These are phyloP conservation scores for Exophiala aquamarina DNA, from an alignment of 2,329 filamentous ascomycete species.

Conservation along the genomic window DNA sequence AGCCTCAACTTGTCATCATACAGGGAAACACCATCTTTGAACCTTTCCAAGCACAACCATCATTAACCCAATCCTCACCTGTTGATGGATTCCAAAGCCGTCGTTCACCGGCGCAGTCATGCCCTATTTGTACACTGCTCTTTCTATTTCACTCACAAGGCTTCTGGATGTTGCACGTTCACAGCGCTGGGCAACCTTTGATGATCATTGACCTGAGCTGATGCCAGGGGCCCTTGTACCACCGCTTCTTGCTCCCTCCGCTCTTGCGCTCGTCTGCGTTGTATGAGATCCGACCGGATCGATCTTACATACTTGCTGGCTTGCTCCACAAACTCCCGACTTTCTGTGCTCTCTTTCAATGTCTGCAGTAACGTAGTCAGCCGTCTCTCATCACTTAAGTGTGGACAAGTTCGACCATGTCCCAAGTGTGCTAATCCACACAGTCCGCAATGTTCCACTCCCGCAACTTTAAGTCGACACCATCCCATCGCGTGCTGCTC, in stretches of 20 bases:
- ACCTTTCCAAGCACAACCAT: too few species aligned
- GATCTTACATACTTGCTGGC: conserved; percentile 59
- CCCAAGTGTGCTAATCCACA: conserved; percentile 65
- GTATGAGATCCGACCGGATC: conserved; percentile 56
- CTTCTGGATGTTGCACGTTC: too few species aligned
- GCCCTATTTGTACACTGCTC: too few species aligned
- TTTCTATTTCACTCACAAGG: too few species aligned
- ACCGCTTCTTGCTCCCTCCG: conserved; percentile 21
- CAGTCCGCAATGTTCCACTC: conserved; percentile 62
- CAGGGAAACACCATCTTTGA: too few species aligned
- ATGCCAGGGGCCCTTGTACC: too few species aligned
- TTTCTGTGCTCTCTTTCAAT: conserved; percentile 59
- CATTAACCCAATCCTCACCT: too few species aligned
- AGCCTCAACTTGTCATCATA: too few species aligned
- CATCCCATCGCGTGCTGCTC: conserved; percentile 56
- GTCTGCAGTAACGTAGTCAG: conserved; percentile 64
- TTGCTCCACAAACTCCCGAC: conserved; percentile 50
- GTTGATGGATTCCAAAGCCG: too few species aligned
- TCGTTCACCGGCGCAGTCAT: too few species aligned
- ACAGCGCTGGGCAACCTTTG: too few species aligned
- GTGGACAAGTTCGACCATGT: conserved; percentile 57
- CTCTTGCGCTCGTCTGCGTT: conserved; percentile 45
- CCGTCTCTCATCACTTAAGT: conserved; percentile 62
- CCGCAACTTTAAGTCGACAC: conserved; percentile 61
- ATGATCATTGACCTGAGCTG: too few species aligned